A percentile compares a stretch with the other conserved stretches of the same genome.
Conservation (phyloP, 306 rosid species). For the Biancaea sappan region DNA sequence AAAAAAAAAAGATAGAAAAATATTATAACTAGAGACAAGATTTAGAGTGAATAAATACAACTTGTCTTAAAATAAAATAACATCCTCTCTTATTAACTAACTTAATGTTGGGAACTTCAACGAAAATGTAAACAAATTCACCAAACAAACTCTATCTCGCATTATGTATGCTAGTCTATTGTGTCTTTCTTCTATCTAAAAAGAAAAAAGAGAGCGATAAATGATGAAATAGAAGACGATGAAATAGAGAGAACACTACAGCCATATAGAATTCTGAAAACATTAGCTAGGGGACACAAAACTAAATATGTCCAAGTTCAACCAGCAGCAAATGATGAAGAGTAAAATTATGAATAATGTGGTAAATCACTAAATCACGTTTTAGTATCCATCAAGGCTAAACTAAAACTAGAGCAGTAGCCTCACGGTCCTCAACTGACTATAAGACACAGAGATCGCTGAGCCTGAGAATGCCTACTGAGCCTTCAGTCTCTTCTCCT, state of each 20-base stretch:
- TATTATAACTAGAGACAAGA: too few species aligned
- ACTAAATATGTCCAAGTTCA: slow-evolving; percentile 26
- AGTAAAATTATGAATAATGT: slow-evolving; percentile 14
- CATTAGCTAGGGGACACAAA: background rate
- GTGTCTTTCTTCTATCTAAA: background rate
- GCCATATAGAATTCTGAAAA: slow-evolving; percentile 14
- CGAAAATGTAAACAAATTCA: background rate
- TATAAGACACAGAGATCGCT: slow-evolving; percentile 11
- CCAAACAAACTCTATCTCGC: background rate
- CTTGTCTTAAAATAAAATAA: too few species aligned
- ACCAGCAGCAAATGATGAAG: slow-evolving; percentile 15
- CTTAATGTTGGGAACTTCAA: background rate
- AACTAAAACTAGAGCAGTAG: slow-evolving; percentile 34
- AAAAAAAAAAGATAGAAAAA: too few species aligned
- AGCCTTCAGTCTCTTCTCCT: slow-evolving; percentile 82
- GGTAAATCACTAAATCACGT: slow-evolving; percentile 16
- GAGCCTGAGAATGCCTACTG: slow-evolving; percentile 53
- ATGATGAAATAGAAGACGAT: background rate
- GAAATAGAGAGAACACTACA: background rate
- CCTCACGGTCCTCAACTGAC: slow-evolving; percentile 17
- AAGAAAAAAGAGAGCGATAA: background rate
- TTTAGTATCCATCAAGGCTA: slow-evolving; percentile 29
- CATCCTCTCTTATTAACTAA: too few species aligned
- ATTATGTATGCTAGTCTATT: background rate
- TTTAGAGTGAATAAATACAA: too few species aligned